Conservation (phyloP, 2,329 filamentous ascomycete species). For the Tolypocladium endophyticum region DNA sequence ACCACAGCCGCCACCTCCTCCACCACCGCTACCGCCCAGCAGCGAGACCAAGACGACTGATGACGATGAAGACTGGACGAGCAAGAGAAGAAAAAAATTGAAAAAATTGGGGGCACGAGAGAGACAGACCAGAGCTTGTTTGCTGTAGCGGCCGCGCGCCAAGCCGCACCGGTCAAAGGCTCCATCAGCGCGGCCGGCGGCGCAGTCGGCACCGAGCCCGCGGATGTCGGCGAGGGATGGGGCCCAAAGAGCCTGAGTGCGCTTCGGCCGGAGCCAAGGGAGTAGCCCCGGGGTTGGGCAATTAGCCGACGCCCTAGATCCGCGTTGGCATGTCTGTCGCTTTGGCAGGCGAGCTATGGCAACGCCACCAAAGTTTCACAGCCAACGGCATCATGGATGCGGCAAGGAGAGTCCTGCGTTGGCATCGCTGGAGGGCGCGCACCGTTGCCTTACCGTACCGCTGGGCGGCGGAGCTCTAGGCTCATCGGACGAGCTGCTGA, state of each 20-base stretch:
- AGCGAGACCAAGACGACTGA: background rate
- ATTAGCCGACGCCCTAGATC: background rate
- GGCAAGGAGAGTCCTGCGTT: too few relatives aligned
- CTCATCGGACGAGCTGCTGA: background rate
- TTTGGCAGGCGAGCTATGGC: background rate
- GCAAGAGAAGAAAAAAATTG: background rate
- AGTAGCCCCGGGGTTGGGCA: background rate
- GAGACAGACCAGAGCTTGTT: background rate
- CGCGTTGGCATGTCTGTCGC: background rate
- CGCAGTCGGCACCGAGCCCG: background rate
- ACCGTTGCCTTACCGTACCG: background rate
- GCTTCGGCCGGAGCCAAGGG: background rate
- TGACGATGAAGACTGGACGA: background rate
- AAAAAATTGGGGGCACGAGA: background rate
- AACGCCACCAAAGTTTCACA: background rate
- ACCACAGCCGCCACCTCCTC: background rate
- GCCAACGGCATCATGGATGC: background rate
- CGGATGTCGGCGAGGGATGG: background rate
- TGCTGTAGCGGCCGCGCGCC: background rate
- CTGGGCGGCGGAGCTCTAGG: background rate
- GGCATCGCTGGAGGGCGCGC: too few relatives aligned
- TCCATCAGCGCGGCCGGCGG: background rate
- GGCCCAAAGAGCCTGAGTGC: background rate
- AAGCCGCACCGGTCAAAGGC: background rate
- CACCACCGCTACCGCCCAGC: background rate